phyloP scores from a whole-genome alignment of 2,329 filamentous ascomycete species.

The Nemania sp. region DNA sequence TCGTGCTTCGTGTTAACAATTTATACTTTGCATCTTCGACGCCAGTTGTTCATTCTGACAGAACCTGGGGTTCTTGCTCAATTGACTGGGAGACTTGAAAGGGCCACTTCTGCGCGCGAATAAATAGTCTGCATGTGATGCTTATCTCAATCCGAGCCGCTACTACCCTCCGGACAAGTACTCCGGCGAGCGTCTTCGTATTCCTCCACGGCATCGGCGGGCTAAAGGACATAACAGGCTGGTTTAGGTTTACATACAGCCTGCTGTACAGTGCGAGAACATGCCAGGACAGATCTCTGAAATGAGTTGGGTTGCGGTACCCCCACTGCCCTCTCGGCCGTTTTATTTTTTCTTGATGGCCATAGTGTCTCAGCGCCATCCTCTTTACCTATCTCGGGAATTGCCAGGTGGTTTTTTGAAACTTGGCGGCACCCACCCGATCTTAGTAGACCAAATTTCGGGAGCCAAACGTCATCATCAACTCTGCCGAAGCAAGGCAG shows the following conservation, averaged over 20 bases:
- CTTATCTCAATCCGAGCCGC: constrained; percentile 4
- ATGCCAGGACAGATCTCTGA: not conserved
- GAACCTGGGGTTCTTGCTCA: not conserved
- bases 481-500: constrained; percentile 4
- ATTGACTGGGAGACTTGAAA: not conserved
- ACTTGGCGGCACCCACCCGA: constrained; percentile 9
- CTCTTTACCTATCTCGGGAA: not conserved
- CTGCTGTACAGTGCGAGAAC: not conserved
- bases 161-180: constrained; percentile 8
- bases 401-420: not conserved
- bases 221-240: constrained; percentile 4
- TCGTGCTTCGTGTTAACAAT: too few relatives aligned
- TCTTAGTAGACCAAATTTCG: constrained; percentile 17
- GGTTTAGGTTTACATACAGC: not conserved
- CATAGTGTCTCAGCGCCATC: not conserved
- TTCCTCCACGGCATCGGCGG: constrained; percentile 11
- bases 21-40: too few relatives aligned
- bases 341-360: constrained; percentile 2
- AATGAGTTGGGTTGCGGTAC: too few relatives aligned
- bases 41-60: not conserved
- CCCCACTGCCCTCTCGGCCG: constrained; percentile 8
- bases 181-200: constrained; percentile 12
- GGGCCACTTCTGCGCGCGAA: not conserved
- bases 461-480: constrained; percentile 21
- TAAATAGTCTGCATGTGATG: not conserved